Evolutionary conservation across 345 rosid genomes (phyloP), one percentile per base, ranked within the genome.

Genomic region (Gossypium arboreum): DNA sequence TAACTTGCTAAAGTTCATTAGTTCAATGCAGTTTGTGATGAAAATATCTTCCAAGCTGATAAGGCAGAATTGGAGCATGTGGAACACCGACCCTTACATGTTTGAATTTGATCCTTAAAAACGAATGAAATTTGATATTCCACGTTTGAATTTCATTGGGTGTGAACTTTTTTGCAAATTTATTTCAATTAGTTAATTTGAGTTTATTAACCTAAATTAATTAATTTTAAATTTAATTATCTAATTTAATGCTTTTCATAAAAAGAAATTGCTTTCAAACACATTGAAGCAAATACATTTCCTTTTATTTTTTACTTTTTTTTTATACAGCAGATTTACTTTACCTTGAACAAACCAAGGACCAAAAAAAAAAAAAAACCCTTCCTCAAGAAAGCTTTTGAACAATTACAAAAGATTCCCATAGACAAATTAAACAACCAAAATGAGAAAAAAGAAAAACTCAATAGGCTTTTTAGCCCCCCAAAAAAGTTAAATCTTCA

Each of bases 41-140:
- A 34, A 34, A 34, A 34, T 5, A 34, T 34, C 41, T 34, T 34
- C 41, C 41, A 34, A 66, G 68, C 71, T 58, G 76, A 79, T 50
- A 57, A 75, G 70, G 61, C 39, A 65, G 43, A 57, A 71, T 39
- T 79, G 82, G 79, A 47, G 79, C 76, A 45, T 58, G 71, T 66
- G 59, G 17, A 24, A 24, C 27, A 25, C 61, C 39, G 54, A 11
- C 7, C 41, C 7, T 5, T 5, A 34, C 1, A 34, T 34, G 7
- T 34, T 34, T 34, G 41, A 34, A 34, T 34, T 34, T 34, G 6
- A 34, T 34, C 39, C 6, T 34, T 34, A 34, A 34, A 4, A 34
- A 34, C 39, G 39, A 34, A 34, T 34, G 39, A 4, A 34, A 4
- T 34, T 34, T 34, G 39, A 4, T 34, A 34, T 34, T 34, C 39